Evolutionary conservation across 2,329 filamentous ascomycete species (phyloP).

Genomic region (Torrubiella hemipterigena): DNA sequence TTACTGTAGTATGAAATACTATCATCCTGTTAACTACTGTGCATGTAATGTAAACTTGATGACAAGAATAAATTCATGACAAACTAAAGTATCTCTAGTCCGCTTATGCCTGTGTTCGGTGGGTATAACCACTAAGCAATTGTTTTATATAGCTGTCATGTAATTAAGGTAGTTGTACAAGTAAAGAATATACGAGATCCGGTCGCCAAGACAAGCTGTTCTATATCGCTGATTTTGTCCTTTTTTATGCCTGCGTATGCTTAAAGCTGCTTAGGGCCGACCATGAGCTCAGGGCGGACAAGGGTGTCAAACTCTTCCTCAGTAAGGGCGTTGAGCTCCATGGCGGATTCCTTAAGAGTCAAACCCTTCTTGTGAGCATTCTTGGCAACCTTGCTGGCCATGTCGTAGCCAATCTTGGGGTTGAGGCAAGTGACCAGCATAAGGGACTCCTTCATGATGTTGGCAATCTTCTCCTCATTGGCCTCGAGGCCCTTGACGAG

Average conservation of each 20-base stretch:
- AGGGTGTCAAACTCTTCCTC: slow-evolving; percentile 82
- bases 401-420: slow-evolving; percentile 94
- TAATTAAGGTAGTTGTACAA: too few species aligned
- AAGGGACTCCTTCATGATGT: slow-evolving; percentile 87
- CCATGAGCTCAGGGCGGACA: slow-evolving; percentile 90
- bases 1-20: too few species aligned
- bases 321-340: slow-evolving; percentile 83
- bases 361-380: slow-evolving; percentile 98
- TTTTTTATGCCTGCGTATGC: too few species aligned
- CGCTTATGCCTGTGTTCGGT: too few species aligned
- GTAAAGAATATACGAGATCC: too few species aligned
- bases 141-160: too few species aligned
- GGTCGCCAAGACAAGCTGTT: neutral
- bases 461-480: slow-evolving; percentile 83
- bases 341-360: slow-evolving; percentile 84
- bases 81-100: too few species aligned
- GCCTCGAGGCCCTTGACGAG: slow-evolving; percentile 78
- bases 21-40: too few species aligned
- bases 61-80: too few species aligned
- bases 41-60: too few species aligned
- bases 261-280: too few species aligned
- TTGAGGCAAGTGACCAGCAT: slow-evolving; percentile 98
- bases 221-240: neutral
- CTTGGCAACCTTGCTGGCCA: slow-evolving; percentile 95
- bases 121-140: too few species aligned